Percentiles rank a stretch among this genome's conserved stretches.
These are phyloP conservation scores for Boehmeria nivea DNA, from an alignment of 306 rosid species.

Conservation along the genomic window DNA sequence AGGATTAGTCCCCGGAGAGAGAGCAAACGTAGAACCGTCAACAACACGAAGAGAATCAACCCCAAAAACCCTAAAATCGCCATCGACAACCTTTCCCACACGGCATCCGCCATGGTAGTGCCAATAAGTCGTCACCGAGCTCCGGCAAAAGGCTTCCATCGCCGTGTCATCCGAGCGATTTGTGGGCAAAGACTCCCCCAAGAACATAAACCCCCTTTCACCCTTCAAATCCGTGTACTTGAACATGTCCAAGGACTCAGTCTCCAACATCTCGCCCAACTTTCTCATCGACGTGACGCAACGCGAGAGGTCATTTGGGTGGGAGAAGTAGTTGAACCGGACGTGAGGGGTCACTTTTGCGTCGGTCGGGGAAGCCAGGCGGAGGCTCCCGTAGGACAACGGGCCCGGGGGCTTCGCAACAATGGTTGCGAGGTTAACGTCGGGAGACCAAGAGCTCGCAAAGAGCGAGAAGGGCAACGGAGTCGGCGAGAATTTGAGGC, in stretches of 20 bases:
- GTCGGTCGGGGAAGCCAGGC: neutral
- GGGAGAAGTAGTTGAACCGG: slow-evolving; percentile 12
- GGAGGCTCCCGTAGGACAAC: slow-evolving; percentile 2
- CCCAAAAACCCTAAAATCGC: slow-evolving; percentile 14
- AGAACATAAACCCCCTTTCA: neutral
- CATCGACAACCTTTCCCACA: slow-evolving; percentile 25
- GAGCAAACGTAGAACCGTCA: slow-evolving; percentile 9
- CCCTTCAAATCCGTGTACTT: slow-evolving; percentile 1
- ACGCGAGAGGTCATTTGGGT: neutral
- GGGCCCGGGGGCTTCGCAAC: neutral
- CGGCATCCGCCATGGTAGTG: slow-evolving; percentile 29
- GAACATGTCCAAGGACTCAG: neutral
- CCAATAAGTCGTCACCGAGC: slow-evolving; percentile 16
- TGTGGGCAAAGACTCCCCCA: neutral
- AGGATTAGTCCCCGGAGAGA: slow-evolving; percentile 26
- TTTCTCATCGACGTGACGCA: neutral
- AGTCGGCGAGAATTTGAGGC: neutral
- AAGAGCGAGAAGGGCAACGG: neutral
- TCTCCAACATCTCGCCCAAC: neutral
- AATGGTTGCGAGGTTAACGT: neutral
- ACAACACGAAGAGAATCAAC: slow-evolving; percentile 10
- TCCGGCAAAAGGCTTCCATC: slow-evolving; percentile 5
- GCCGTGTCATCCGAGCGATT: slow-evolving; percentile 1
- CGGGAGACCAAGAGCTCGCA: neutral
- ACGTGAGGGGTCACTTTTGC: neutral